phyloP scores from a whole-genome alignment of 495 filamentous ascomycete genomes.

The Neurospora sp. region DNA sequence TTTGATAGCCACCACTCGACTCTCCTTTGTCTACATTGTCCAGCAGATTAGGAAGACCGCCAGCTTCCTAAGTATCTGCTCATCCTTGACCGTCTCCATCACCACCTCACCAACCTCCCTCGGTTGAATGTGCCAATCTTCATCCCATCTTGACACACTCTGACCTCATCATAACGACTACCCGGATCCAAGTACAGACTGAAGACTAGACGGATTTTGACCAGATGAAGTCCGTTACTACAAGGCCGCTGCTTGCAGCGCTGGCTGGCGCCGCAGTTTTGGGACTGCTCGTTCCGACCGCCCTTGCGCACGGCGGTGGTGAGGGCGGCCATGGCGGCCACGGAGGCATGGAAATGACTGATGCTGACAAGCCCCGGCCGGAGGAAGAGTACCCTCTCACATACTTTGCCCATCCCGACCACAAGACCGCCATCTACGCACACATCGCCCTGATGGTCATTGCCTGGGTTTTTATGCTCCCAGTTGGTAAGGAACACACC shows the following conservation, averaged over 20 bases:
- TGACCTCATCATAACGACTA: background rate
- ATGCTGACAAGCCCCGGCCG: slow-evolving; percentile 27
- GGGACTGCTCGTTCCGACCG: slow-evolving; percentile 25
- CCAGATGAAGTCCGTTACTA: background rate
- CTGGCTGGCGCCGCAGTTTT: slow-evolving; percentile 18
- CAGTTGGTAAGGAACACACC: slow-evolving; percentile 50
- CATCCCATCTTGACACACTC: background rate
- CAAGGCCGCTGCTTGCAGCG: slow-evolving; percentile 6
- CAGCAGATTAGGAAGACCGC: background rate
- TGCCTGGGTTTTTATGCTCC: slow-evolving; percentile 77
- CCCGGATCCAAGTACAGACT: background rate
- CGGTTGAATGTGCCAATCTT: background rate
- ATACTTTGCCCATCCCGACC: slow-evolving; percentile 66
- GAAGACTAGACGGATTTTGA: background rate
- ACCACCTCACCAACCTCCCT: background rate
- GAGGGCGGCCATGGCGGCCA: slow-evolving; percentile 1
- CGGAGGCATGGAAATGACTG: slow-evolving; percentile 39
- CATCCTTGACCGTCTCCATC: background rate
- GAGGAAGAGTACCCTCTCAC: slow-evolving; percentile 42
- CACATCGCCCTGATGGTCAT: slow-evolving; percentile 75
- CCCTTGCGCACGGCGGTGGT: slow-evolving; percentile 35
- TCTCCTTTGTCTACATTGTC: background rate
- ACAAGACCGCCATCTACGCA: slow-evolving; percentile 55
- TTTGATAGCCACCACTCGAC: background rate
- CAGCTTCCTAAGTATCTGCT: background rate